Conservation (phyloP, 176 grass and related monocot species). For the Triticum dicoccoides region DNA sequence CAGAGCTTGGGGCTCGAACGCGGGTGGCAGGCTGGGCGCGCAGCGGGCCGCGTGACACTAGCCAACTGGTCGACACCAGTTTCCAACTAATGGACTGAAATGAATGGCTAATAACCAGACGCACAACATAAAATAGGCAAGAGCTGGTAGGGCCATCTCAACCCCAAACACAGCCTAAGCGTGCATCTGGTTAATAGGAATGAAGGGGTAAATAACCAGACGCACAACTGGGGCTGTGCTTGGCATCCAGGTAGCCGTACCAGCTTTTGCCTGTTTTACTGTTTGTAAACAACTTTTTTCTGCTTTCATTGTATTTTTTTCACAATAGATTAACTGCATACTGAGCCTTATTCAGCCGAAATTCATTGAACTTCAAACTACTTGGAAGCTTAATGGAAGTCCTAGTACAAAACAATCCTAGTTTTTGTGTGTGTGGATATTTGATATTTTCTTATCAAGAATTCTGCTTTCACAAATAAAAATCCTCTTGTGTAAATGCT, state of each 20-base stretch:
- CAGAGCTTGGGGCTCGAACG: no score
- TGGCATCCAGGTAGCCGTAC: background rate
- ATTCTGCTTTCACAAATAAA: background rate
- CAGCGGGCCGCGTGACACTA: no score
- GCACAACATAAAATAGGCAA: no score
- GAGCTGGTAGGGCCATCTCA: no score
- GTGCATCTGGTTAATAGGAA: no score
- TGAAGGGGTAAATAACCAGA: background rate
- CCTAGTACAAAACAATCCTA: background rate
- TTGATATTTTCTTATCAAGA: background rate
- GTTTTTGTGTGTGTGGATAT: background rate
- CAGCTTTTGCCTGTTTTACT: background rate
- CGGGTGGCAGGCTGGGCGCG: no score
- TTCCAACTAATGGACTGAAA: background rate
- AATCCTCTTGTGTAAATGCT: slow-evolving; percentile 5
- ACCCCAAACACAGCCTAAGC: no score
- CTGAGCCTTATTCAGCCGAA: background rate
- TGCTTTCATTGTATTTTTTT: background rate
- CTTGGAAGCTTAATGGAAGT: background rate
- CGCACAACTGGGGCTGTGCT: background rate
- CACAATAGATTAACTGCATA: slow-evolving; percentile 2
- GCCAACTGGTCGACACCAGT: no score
- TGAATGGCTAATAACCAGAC: background rate
- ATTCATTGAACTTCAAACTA: background rate
- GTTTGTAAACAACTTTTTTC: background rate